Evolutionary conservation across 1,284 basidiomycete genomes (phyloP).

Genomic region (Leccinum fuscescens): DNA sequence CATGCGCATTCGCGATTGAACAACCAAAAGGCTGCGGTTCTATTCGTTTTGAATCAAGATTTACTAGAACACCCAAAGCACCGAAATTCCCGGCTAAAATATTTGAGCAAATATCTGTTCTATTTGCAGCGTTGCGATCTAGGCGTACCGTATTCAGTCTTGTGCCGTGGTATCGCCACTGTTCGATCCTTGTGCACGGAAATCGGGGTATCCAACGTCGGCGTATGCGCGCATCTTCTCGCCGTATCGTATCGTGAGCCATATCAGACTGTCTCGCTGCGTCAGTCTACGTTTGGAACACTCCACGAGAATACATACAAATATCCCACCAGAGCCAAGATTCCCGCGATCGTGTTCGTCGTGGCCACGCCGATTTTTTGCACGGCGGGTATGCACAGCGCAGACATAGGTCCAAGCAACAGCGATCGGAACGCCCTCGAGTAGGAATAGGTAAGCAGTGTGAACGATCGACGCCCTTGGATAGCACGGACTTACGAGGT

Average conservation of each 20-base stretch:
- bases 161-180: not conserved
- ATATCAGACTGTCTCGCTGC: not conserved
- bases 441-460: slow-evolving; percentile 1
- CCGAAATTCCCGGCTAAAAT: not conserved
- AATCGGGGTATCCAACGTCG: slow-evolving; percentile 43
- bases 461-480: not conserved
- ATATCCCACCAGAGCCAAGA: slow-evolving; percentile 45
- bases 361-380: slow-evolving; percentile 26
- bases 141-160: not conserved
- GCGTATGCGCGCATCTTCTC: slow-evolving; percentile 44
- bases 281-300: not conserved
- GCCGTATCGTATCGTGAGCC: slow-evolving; percentile 45
- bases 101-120: not conserved
- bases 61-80: not conserved
- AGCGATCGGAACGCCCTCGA: slow-evolving; percentile 45
- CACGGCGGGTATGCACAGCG: slow-evolving; percentile 40
- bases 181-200: not conserved
- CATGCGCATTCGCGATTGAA: not conserved
- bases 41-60: not conserved
- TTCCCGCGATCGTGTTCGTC: slow-evolving; percentile 48
- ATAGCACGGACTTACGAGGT: slow-evolving; percentile 31
- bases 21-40: not conserved
- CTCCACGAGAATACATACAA: slow-evolving; percentile 33
- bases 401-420: slow-evolving; percentile 27
- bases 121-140: not conserved